A percentile compares a stretch with the other conserved stretches of the same genome.
These are phyloP conservation scores for Metschnikowia vanudenii DNA, from an alignment of 805 yeast species.

Conservation along the genomic window DNA sequence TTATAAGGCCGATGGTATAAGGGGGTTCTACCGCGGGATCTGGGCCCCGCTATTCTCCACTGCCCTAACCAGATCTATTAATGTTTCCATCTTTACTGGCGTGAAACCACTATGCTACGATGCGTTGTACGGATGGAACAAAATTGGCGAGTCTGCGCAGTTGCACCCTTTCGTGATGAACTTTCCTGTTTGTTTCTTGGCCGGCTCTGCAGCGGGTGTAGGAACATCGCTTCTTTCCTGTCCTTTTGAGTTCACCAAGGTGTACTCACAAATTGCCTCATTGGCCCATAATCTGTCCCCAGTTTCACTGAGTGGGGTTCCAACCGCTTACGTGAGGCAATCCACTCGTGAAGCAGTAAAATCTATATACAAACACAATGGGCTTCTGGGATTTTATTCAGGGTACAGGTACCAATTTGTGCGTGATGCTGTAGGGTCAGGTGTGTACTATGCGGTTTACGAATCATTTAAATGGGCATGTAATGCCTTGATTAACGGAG, in stretches of 20 bases:
- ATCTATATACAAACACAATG: conserved; percentile 58
- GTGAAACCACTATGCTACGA: conserved; percentile 42
- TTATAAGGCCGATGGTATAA: conserved; percentile 56
- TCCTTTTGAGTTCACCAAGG: conserved; percentile 83
- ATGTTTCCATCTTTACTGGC: conserved; percentile 61
- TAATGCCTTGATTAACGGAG: conserved; percentile 26
- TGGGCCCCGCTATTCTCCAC: conserved; percentile 70
- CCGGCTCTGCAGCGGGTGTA: conserved; percentile 71
- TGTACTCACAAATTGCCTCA: conserved; percentile 71
- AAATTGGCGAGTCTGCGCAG: conserved; percentile 6
- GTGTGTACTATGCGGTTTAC: conserved; percentile 70
- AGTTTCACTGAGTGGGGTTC: neutral
- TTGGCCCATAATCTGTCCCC: conserved; percentile 31
- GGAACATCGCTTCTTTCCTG: conserved; percentile 64
- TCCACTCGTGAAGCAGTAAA: conserved; percentile 43
- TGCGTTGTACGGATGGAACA: conserved; percentile 15
- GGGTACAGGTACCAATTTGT: conserved; percentile 67
- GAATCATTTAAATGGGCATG: conserved; percentile 64
- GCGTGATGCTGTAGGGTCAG: conserved; percentile 71
- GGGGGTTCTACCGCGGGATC: conserved; percentile 75
- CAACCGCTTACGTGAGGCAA: conserved; percentile 16
- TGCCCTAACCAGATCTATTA: conserved; percentile 61
- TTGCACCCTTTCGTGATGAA: conserved; percentile 44
- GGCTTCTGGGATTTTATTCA: conserved; percentile 64
- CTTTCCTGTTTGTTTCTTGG: conserved; percentile 43